Conservation (phyloP, 495 filamentous ascomycete species). For the Sphaerosporella brunnea region DNA sequence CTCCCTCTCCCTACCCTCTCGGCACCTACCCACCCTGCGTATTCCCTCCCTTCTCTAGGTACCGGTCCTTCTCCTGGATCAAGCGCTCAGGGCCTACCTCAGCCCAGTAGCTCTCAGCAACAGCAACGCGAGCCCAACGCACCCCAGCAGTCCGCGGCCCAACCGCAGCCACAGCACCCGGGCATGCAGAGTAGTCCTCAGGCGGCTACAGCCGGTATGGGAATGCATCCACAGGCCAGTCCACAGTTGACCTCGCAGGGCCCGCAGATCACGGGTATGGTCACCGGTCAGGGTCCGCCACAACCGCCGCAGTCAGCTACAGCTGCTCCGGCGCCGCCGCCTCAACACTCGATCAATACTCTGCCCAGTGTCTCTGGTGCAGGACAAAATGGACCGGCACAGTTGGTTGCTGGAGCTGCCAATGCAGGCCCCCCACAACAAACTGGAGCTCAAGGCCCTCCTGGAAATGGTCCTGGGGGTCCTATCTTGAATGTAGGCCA, state of each 20-base stretch:
- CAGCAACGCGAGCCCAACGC: no score
- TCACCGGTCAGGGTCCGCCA: conserved; percentile 5
- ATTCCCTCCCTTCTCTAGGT: conserved; percentile 21
- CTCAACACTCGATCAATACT: neutral
- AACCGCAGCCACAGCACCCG: conserved; percentile 10
- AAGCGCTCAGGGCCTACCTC: conserved; percentile 7
- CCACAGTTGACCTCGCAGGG: conserved; percentile 2
- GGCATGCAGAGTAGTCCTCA: neutral
- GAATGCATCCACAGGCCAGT: neutral
- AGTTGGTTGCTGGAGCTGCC: conserved; percentile 1
- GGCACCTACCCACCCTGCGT: conserved; percentile 11
- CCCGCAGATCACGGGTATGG: conserved; percentile 2
- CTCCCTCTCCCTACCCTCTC: conserved; percentile 19
- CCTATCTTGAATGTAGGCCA: conserved; percentile 27
- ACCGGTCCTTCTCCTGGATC: no score
- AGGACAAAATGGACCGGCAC: neutral
- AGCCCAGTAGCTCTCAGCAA: conserved; percentile 14
- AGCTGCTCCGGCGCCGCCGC: neutral
- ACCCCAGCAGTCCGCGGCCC: conserved; percentile 9
- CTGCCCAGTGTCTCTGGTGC: neutral
- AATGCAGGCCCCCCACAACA: neutral
- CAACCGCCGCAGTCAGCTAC: conserved; percentile 2
- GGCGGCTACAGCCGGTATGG: neutral
- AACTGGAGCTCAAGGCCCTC: conserved; percentile 5
- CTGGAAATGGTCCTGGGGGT: conserved; percentile 25